Evolutionary conservation across 2,329 filamentous ascomycete genomes (phyloP).

Genomic region (Colletotrichum nymphaeae): DNA sequence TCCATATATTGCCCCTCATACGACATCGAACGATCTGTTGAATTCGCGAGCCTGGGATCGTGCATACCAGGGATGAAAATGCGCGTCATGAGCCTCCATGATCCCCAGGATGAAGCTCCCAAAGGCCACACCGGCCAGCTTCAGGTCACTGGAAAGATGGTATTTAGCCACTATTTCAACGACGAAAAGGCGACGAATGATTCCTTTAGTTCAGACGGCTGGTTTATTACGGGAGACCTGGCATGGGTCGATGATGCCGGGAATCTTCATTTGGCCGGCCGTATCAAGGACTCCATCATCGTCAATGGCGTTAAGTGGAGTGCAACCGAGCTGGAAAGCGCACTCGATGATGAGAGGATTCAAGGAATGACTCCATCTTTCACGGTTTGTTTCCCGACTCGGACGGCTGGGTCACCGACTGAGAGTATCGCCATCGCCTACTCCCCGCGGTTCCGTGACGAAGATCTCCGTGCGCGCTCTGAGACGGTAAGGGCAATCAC

Average conservation of each 20-base stretch:
- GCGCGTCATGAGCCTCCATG: slow-evolving; percentile 45
- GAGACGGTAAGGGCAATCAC: slow-evolving; percentile 36
- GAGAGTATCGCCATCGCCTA: slow-evolving; percentile 55
- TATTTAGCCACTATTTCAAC: slow-evolving; percentile 74
- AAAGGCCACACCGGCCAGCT: slow-evolving; percentile 62
- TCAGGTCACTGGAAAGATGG: slow-evolving; percentile 67
- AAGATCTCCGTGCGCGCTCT: slow-evolving; percentile 40
- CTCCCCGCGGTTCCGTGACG: slow-evolving; percentile 42
- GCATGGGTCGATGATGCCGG: slow-evolving; percentile 48
- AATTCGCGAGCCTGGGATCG: slow-evolving; percentile 51
- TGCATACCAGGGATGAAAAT: slow-evolving; percentile 52
- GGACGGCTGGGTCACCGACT: slow-evolving; percentile 40
- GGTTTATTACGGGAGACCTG: slow-evolving; percentile 55
- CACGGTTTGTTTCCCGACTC: slow-evolving; percentile 52
- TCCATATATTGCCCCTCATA: slow-evolving; percentile 52
- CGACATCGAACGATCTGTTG: slow-evolving; percentile 44
- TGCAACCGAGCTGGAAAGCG: slow-evolving; percentile 50
- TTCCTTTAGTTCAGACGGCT: slow-evolving; percentile 62
- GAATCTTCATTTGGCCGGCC: slow-evolving; percentile 49
- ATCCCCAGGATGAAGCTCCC: slow-evolving; percentile 26
- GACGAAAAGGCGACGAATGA: slow-evolving; percentile 67
- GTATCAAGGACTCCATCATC: slow-evolving; percentile 56
- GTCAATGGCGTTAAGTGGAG: slow-evolving; percentile 59
- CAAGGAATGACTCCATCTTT: slow-evolving; percentile 41
- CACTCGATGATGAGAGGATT: slow-evolving; percentile 48